phyloP scores from a whole-genome alignment of 805 yeast species.

The Starmerella scarabaei region DNA sequence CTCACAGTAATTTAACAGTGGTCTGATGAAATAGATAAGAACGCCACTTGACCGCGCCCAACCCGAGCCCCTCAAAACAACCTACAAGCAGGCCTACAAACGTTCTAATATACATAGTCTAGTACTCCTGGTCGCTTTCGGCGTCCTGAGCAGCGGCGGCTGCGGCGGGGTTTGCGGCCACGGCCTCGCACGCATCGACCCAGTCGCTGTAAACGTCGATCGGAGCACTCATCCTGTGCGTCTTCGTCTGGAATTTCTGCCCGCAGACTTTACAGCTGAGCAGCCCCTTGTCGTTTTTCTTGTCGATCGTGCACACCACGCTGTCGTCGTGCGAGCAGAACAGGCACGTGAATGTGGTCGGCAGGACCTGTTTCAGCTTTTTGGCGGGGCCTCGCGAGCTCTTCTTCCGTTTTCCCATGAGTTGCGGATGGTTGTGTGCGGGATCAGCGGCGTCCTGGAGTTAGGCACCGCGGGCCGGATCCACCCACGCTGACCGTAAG shows the following conservation, averaged over 20 bases:
- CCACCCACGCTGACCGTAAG: too few species aligned
- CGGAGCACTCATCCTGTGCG: constrained; percentile 67
- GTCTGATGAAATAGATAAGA: too few species aligned
- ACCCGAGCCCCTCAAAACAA: too few species aligned
- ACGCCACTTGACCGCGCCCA: too few species aligned
- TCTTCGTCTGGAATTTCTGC: constrained; percentile 78
- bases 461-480: too few species aligned
- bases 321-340: constrained; percentile 94
- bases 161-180: constrained; percentile 47
- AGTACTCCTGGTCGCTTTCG: constrained; percentile 19
- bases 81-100: too few species aligned
- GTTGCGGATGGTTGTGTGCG: neutral
- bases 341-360: constrained; percentile 74
- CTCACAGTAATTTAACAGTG: too few species aligned
- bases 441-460: too few species aligned
- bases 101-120: neutral
- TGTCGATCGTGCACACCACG: constrained; percentile 77
- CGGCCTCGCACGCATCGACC: constrained; percentile 92
- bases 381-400: constrained; percentile 71
- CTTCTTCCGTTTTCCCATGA: constrained; percentile 72
- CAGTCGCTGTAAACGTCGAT: constrained; percentile 93
- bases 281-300: constrained; percentile 70
- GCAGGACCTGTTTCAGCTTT: constrained; percentile 64
- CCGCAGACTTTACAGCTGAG: constrained; percentile 88
- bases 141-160: constrained; percentile 18